Base-by-base conservation (phyloP, 495 filamentous ascomycete genomes). In the Astrocystis sublimbata region DNA sequence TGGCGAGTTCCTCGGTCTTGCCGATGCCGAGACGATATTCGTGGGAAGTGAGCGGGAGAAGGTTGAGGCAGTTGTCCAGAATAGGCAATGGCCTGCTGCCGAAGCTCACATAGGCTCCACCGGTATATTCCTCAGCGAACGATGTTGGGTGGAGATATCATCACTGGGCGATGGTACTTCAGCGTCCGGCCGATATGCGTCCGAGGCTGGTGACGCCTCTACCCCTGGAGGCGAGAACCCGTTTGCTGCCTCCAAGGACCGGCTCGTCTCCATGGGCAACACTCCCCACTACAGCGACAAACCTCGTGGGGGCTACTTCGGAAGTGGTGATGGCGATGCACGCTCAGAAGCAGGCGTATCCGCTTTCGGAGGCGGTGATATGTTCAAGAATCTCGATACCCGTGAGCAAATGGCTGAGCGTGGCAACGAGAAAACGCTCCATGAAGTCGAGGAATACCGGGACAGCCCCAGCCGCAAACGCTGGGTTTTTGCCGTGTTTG, bases 341-440 rank as follows among this genome's bases (percentile, higher is more conserved):
- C 87, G 92, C 55, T 97, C 93, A 19, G 93, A 98, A 31, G 93
- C 93, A 5, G 93, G 92, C 3, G 91, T 82, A 1, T 96, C 91
- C 13, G 92, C 92, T 15, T 89, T 96, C 65, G 88, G 91, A 58
- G 89, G 86, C 50, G 93, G 94, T 15, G 93, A 98, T 71, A 96
- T 98, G 93, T 98, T 98, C 84, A 89, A 88, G 63, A 96, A 96
- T 63, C 81, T 97, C n/a, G 93, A 97, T 63, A 96, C 91, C 3
- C 84, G 89, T 55, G 88, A 96, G 73, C 89, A 94, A 73, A 92
- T 98, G 90, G 90, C 93, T 3, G 93, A 98, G 71, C 96, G 96
- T 54, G 92, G 90, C 63, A 93, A 96, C 66, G 90, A 96, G 58
- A 91, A 92, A 72, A 86, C 91, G 26, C 87, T 97, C 81, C 84